A percentile compares a stretch with the other conserved stretches of the same genome.
These are phyloP conservation scores for Brettanomyces sp. DNA, from an alignment of 805 yeast species.

Conservation along the genomic window DNA sequence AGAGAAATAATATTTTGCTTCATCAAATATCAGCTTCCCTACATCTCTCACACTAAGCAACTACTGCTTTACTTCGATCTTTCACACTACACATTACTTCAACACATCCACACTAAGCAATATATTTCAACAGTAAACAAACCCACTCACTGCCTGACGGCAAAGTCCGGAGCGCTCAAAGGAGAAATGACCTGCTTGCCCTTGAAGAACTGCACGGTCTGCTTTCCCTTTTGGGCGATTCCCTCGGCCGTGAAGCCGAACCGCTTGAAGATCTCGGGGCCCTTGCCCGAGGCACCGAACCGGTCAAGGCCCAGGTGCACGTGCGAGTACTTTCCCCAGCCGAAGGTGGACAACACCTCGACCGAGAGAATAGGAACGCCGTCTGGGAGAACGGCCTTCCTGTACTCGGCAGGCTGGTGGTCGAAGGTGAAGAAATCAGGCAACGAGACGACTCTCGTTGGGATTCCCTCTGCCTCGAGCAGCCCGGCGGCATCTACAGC, in stretches of 20 bases:
- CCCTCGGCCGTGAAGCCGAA: constrained; percentile 93
- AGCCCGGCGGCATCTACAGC: constrained; percentile 75
- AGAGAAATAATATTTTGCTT: too few relatives aligned
- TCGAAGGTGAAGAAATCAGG: constrained; percentile 93
- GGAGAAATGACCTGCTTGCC: constrained; percentile 67
- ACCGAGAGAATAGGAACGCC: constrained; percentile 88
- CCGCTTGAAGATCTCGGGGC: constrained; percentile 67
- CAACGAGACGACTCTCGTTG: constrained; percentile 78
- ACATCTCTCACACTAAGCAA: too few relatives aligned
- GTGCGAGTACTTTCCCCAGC: constrained; percentile 94
- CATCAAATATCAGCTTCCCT: too few relatives aligned
- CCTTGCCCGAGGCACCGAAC: constrained; percentile 96
- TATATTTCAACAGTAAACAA: too few relatives aligned
- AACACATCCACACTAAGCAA: too few relatives aligned
- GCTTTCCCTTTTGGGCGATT: constrained; percentile 74
- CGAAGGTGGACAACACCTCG: constrained; percentile 85
- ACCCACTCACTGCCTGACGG: too few relatives aligned
- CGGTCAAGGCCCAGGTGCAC: constrained; percentile 92
- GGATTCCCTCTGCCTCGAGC: constrained; percentile 54
- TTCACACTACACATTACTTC: too few relatives aligned
- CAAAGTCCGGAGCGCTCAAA: constrained; percentile 49
- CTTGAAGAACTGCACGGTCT: constrained; percentile 76
- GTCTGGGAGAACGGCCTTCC: constrained; percentile 83
- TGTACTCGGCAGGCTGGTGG: constrained; percentile 71
- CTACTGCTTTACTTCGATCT: too few relatives aligned